Evolutionary conservation across 352 stramenopile genomes (phyloP), one percentile per base, ranked within the genome.

Genomic region (Phytophthora europaea): DNA sequence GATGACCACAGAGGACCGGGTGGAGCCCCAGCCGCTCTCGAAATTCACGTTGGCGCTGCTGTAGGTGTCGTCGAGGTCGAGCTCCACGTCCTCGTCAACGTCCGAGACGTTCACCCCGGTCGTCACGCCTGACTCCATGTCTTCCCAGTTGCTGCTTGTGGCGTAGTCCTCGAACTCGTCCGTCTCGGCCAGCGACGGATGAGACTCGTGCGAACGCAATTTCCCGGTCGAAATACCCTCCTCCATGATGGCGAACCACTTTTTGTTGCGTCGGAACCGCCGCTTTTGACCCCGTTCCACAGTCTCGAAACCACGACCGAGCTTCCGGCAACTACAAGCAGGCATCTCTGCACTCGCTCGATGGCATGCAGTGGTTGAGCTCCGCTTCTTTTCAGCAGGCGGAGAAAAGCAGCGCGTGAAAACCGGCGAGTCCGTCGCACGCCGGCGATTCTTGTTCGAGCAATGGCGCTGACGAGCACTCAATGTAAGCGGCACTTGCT

Each of bases 211-310:
- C 0, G 69, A 56, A 13, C 75, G 61, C 53, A 84, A 38, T 26
- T 82, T 87, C 31, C 82, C 69, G 2, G 78, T 84, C 36, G 75
- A 73, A 15, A 84, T 61, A 22, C 51, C 76, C 20, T 83, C 75
- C 54, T 87, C 78, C 43, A 81, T 76, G 63, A 82, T 79, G 18
- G 80, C 65, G 26, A 85, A 71, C 80, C 78, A 84, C 62, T 79
- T 83, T 28, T 88, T 90, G 61, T 71, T 79, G 18, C 81, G 78
- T 43, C 73, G 82, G 65, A 92, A 92, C 0, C 79, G 76, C 38
- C 67, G 80, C 23, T 75, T 75, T 15, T 83, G 73, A 2, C 62
- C 53, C 4, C 72, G 67, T 20, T 79, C 64, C 10, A 70, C 72
- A 20, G 59, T 71, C 20, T 56, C 60, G 6, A 83, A 75, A 0